Evolutionary conservation across 495 filamentous ascomycete genomes (phyloP), one percentile per base, ranked within the genome.

Genomic region (Aspergillus bridgeri): DNA sequence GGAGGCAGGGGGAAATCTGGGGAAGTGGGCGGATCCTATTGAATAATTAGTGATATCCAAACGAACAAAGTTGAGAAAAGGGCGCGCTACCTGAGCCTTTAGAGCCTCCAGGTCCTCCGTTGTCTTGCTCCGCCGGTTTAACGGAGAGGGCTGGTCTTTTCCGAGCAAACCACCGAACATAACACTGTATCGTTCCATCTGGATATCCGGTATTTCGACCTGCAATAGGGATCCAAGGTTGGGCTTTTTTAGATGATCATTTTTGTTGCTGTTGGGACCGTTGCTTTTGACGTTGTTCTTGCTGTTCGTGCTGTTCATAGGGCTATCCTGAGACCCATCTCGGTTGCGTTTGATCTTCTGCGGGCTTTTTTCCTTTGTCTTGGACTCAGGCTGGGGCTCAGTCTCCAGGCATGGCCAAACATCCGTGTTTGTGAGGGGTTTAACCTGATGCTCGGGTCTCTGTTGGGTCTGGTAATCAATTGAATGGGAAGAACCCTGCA

Each of bases 121-220:
- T 0, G 85, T 88, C 38, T 83, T 88, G 65, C 89, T 87, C 43
- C 89, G 79, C 64, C 88, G 79, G 63, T 83, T 80, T 50, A 90
- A 74, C 24, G 90, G 74, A 15, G 71, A 68, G 53, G 78, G 69
- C 64, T 76, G 63, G 42, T 64, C 65, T 45, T 76, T 76, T 53
- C 80, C 67, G 50, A 96, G 77, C 8, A 96, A 80, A 45, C 81
- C 85, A 48, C 87, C 83, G 70, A 98, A 98, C 93, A 98, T 97
- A 51, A 98, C 83, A 57, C 90, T 96, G 60, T 96, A 98, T 21
- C 93, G 79, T 66, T 96, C 93, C 79, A 98, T 79, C 51, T 90
- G 78, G 43, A 89, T 79, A 33, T 81, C 78, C 0, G 93, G 93
- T 42, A 98, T 95, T 33, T 94, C 84, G 6, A 97, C 82, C 54